A percentile compares a stretch with the other conserved stretches of the same genome.
phyloP scores from a whole-genome alignment of 805 yeast species.

The Candida dendrica region DNA sequence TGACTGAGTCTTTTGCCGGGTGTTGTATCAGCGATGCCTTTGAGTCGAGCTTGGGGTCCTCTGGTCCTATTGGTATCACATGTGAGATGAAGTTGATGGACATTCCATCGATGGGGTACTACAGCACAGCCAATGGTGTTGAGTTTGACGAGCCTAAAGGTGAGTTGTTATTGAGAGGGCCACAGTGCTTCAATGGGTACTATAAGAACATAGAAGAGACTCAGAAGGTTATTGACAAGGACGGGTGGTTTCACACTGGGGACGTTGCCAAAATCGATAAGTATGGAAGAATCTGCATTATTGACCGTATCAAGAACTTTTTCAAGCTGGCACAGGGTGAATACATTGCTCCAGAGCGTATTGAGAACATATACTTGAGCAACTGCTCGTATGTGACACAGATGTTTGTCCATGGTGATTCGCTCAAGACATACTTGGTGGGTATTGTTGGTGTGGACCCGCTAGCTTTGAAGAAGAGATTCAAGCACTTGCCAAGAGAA shows the following conservation, averaged over 20 bases:
- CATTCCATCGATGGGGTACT: constrained; percentile 41
- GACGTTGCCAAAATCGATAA: constrained; percentile 38
- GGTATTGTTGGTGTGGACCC: constrained; percentile 50
- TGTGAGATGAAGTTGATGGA: constrained; percentile 49
- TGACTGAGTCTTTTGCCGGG: constrained; percentile 61
- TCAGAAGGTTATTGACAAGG: constrained; percentile 32
- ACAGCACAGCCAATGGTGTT: constrained; percentile 35
- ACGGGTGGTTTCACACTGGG: constrained; percentile 56
- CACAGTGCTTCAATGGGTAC: constrained; percentile 47
- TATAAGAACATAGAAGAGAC: constrained; percentile 44
- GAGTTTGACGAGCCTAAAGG: constrained; percentile 26
- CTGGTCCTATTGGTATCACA: constrained; percentile 44
- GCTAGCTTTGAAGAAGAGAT: constrained; percentile 3
- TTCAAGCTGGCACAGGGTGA: constrained; percentile 53
- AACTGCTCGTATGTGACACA: constrained; percentile 36
- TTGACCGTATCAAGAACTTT: constrained; percentile 61
- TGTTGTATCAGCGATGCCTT: constrained; percentile 29
- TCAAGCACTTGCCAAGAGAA: constrained; percentile 5
- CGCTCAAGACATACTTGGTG: constrained; percentile 43
- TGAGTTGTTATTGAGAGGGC: constrained; percentile 51
- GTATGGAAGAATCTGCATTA: constrained; percentile 33
- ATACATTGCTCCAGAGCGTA: constrained; percentile 60
- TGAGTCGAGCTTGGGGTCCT: constrained; percentile 31
- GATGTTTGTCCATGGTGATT: constrained; percentile 48
- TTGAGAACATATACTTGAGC: constrained; percentile 49